Evolutionary conservation across 306 rosid genomes (phyloP), one percentile per base, ranked within the genome.

Genomic region (Oemleria cerasiformis): DNA sequence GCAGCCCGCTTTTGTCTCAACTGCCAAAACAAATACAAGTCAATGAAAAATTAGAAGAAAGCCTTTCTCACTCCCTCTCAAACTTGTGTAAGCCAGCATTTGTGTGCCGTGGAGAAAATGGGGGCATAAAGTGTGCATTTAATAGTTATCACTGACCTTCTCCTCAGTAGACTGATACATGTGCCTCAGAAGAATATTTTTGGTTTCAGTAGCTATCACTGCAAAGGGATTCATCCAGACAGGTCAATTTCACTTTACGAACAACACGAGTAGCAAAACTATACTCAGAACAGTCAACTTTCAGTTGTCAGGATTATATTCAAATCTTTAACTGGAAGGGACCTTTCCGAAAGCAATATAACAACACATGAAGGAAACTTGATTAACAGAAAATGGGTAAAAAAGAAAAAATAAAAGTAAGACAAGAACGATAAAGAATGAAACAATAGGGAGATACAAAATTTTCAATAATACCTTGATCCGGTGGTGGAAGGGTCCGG

Each of bases 171-270:
- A 88, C 87, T 82, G 94, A 73, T 91, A 93, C 69, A 93, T 87
- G 75, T 93, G 92, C 77, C 97, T 86, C 63, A 91, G 70, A 63
- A 93, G 96, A 75, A 90, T 88, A 69, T 86, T 91, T 78, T 77
- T 88, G 62, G 86, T 77, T 67, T 93, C 98, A 15, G 88, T 88
- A 21, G 80, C 80, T 81, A 93, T 87, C 88, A 90, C 98, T 93
- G 92, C 80, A 77, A 60, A 54, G 55, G 63, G 50, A 65, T 21
- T 77, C 70, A 65, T 21, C 75, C 70, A 68, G 60, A 45, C 40
- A 43, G 8, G 74, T 86, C 36, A 81, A 80, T 62, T 58, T 63
- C 50, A 15, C 36, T 5, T 4, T 34, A 59, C 5, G 20, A 49
- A 23, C 5, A 1, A 13, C 39, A n/a, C 23, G 36, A 13, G 16